Evolutionary conservation across 495 filamentous ascomycete species (phyloP), one percentile per base, ranked within the genome.

Genomic region (Xylaria intraflava): DNA sequence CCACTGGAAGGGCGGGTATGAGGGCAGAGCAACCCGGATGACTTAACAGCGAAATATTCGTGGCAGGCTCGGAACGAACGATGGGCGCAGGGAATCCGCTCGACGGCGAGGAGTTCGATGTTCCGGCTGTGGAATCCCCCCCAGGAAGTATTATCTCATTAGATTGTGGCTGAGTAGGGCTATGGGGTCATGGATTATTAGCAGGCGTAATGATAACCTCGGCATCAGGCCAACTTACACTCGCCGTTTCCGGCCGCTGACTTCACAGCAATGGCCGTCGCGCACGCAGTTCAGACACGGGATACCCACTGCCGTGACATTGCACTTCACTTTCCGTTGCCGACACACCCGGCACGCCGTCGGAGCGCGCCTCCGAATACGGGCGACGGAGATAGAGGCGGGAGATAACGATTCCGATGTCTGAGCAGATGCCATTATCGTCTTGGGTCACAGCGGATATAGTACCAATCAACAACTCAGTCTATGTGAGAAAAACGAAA

Each of bases 271-370:
- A 5, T 43, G 40, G 16, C 40, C 40, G 7, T 43, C 40, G 1
- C 40, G 40, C 12, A 43, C 40, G 20, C 40, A 43, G 22, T 43
- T 43, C 6, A 43, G 26, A 26, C 40, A 43, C 5, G 40, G 40
- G 9, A 43, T 43, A 22, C 40, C 40, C 12, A 43, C 40, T 0
- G 40, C 40, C 0, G 40, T 43, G 40, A 43, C 40, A 26, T 43
- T 43, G 40, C 40, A 43, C 22, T 43, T 43, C 11, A 43, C 40
- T 26, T 43, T 43, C 6, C 40, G 40, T 43, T 43, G 40, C 40
- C 40, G 40, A 19, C 40, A 43, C 19, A 43, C 40, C 11, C 40
- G 40, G 22, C 40, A 43, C 12, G 40, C 40, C 12, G 40, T 4
- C 11, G 40, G 40, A n/a, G 40, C 40, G 6, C 40, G 40, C n/a